Conservation (phyloP, 1,284 basidiomycete species). For the Rhodotorula sp. region DNA sequence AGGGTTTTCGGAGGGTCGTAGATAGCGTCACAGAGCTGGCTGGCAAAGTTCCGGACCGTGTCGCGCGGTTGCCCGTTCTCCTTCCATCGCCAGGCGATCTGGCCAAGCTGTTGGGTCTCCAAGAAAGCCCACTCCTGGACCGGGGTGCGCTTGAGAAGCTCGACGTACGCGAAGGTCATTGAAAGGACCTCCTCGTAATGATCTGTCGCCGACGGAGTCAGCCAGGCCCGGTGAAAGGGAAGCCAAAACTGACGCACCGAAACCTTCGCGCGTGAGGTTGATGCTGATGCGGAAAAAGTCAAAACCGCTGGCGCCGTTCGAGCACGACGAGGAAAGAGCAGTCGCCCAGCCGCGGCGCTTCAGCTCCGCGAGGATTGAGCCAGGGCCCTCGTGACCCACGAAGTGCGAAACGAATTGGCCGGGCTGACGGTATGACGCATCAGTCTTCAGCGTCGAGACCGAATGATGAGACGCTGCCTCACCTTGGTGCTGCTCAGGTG, state of each 20-base stretch:
- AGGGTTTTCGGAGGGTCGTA: slow-evolving; percentile 73
- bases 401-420: slow-evolving; percentile 76
- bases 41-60: slow-evolving; percentile 75
- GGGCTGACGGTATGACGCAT: slow-evolving; percentile 54
- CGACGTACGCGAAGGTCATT: slow-evolving; percentile 80
- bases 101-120: slow-evolving; percentile 71
- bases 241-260: slow-evolving; percentile 59
- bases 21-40: slow-evolving; percentile 63
- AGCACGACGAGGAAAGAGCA: slow-evolving; percentile 67
- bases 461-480: neutral
- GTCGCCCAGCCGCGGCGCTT: slow-evolving; percentile 90
- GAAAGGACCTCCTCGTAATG: slow-evolving; percentile 71
- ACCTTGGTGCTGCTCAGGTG: slow-evolving; percentile 59
- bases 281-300: slow-evolving; percentile 82
- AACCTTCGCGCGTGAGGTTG: slow-evolving; percentile 77
- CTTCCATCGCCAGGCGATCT: slow-evolving; percentile 79
- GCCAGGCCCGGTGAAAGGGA: no score
- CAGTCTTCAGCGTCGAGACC: neutral
- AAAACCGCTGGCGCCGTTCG: slow-evolving; percentile 72
- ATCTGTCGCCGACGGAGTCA: slow-evolving; percentile 58
- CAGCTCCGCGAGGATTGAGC: slow-evolving; percentile 77
- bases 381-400: slow-evolving; percentile 91
- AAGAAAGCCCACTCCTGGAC: slow-evolving; percentile 72
- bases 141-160: slow-evolving; percentile 67
- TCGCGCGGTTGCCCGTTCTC: slow-evolving; percentile 73